Conservation (phyloP, 306 rosid species). For the Oemleria cerasiformis region DNA sequence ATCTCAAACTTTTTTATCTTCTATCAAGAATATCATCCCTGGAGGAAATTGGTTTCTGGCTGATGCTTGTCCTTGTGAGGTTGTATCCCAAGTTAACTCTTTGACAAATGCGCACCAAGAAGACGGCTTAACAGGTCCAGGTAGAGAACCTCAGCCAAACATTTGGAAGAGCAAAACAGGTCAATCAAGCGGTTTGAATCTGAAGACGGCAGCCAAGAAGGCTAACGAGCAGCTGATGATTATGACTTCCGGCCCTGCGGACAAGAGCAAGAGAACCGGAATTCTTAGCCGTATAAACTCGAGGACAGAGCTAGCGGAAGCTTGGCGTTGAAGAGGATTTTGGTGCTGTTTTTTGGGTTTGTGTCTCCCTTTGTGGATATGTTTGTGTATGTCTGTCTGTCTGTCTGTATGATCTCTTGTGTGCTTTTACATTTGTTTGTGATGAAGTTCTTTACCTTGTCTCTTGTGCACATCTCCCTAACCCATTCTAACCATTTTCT, state of each 20-base stretch:
- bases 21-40: constrained; percentile 40
- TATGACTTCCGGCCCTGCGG: constrained; percentile 38
- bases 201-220: constrained; percentile 42
- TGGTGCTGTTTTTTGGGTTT: not conserved
- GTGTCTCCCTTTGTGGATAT: constrained; percentile 28
- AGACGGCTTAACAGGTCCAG: constrained; percentile 16
- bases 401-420: constrained; percentile 21
- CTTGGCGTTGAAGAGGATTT: constrained; percentile 75
- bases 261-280: constrained; percentile 50
- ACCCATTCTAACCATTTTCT: constrained; percentile 36
- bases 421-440: constrained; percentile 38
- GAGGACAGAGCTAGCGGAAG: constrained; percentile 77
- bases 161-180: constrained; percentile 42
- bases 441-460: constrained; percentile 30
- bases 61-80: constrained; percentile 62
- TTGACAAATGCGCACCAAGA: constrained; percentile 51
- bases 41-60: constrained; percentile 51
- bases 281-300: constrained; percentile 66
- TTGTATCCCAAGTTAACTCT: constrained; percentile 59
- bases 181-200: constrained; percentile 38
- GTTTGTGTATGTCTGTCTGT: constrained; percentile 10
- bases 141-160: constrained; percentile 36
- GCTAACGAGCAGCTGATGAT: constrained; percentile 34
- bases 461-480: constrained; percentile 31
- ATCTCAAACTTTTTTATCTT: constrained; percentile 41